Evolutionary conservation across 1,139 yeast genomes (phyloP), one percentile per base, ranked within the genome.

Genomic region (Kazachstania sp.): DNA sequence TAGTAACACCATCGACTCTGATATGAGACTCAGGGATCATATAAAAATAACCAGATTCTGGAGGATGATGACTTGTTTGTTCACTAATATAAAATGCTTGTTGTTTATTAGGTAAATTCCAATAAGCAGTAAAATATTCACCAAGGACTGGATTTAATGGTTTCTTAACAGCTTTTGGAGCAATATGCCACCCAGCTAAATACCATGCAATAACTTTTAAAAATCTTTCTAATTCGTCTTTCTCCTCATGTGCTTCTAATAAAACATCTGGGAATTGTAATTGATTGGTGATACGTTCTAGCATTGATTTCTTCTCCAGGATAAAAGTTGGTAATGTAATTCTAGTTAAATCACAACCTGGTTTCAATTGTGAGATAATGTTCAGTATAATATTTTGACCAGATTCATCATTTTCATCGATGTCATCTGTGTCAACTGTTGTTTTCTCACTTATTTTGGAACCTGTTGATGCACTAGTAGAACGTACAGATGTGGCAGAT

Each of bases 1-100:
- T 74, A 34, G 90, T 79, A 3, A 85, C 76, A 37, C 98, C 98
- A 62, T 92, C 98, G 15, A 84, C 88, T 55, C 92, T 78, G 49
- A 92, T 86, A 56, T 79, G 78, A 53, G 76, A 77, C 50, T 82
- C 85, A 0, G 98, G 98, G 41, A 86, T 76, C 66, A 83, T 71
- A 65, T 86, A 92, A 60, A 90, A 92, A 67, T 92, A 92, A 0
- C 96, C 84, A 0, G 97, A 86, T 63, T 92, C 85, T 8, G 98
- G 98, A n/a, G 98, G 98, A 64, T 92, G 98, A 61, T 92, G 98
- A 20, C 95, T 86, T 0, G 96, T 87, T 66, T 92, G 98, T 65
- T 92, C 98, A 1, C 97, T 75, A 13, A 92, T 68, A 63, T 90
- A 94, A 61, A 75, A 90, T 0, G 97, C 95, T 43, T 77, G 74